Evolutionary conservation across 1,139 yeast species (phyloP).

Genomic region (Geotrichum macrosporum): DNA sequence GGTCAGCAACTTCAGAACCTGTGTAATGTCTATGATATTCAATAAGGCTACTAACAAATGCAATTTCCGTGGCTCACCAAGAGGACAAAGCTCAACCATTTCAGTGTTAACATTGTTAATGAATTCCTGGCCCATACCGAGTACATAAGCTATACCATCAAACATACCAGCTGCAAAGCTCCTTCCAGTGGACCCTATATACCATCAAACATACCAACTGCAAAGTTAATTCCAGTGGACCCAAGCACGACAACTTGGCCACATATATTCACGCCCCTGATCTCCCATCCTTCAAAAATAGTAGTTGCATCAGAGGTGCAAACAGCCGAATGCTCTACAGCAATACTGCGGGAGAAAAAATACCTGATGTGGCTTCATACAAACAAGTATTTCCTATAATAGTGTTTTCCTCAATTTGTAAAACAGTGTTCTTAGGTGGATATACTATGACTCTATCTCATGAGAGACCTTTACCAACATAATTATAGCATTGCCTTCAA

Average conservation of each 20-base stretch:
- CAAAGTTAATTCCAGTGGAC: no score
- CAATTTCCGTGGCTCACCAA: conserved; percentile 90
- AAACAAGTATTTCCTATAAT: conserved; percentile 95
- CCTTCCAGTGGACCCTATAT: conserved; percentile 86
- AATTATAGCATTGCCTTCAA: conserved; percentile 97
- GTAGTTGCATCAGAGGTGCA: conserved; percentile 98
- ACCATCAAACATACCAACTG: no score
- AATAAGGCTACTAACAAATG: conserved; percentile 85
- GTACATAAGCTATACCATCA: conserved; percentile 97
- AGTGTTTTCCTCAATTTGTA: conserved; percentile 94
- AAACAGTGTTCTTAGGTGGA: conserved; percentile 78
- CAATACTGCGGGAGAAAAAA: conserved; percentile 91
- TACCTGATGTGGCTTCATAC: conserved; percentile 95
- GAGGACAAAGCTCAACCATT: conserved; percentile 70
- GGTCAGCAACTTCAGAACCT: conserved; percentile 81
- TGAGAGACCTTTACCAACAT: conserved; percentile 94
- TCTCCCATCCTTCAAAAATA: conserved; percentile 97
- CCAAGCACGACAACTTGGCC: conserved; percentile 95
- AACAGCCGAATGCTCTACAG: conserved; percentile 97
- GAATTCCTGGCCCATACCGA: conserved; percentile 93
- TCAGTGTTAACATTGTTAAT: conserved; percentile 72
- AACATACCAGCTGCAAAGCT: conserved; percentile 99
- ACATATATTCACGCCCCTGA: conserved; percentile 98
- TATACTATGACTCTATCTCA: conserved; percentile 91
- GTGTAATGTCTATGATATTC: conserved; percentile 96